A percentile compares a stretch with the other conserved stretches of the same genome.
Conservation (phyloP, 768 basidiomycete genomes). For the Ramaria sp. region DNA sequence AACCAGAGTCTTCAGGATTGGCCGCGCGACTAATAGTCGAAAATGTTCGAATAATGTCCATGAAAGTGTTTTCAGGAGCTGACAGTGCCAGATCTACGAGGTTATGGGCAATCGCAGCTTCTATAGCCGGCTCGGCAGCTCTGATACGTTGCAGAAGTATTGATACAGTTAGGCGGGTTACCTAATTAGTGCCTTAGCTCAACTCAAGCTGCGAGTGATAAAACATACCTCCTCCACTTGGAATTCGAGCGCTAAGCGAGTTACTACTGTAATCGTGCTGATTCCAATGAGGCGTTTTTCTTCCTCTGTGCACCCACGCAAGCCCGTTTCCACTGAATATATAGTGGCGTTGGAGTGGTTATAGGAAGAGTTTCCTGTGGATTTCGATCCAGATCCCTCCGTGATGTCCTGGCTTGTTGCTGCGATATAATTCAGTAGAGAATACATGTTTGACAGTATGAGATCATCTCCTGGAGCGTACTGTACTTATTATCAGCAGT, state of each 20-base stretch:
- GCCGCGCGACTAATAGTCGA: constrained; percentile 75
- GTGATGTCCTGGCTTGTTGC: constrained; percentile 50
- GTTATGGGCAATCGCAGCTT: constrained; percentile 86
- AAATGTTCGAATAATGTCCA: constrained; percentile 77
- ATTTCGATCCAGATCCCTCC: constrained; percentile 48
- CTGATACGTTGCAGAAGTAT: constrained; percentile 86
- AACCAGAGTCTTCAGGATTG: constrained; percentile 81
- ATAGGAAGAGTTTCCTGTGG: constrained; percentile 24
- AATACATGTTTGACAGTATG: constrained; percentile 93
- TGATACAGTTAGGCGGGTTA: constrained; percentile 78
- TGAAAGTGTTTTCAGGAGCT: constrained; percentile 65
- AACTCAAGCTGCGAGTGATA: background rate
- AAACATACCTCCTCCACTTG: constrained; percentile 61
- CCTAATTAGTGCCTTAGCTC: constrained; percentile 27
- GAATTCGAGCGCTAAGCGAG: constrained; percentile 80
- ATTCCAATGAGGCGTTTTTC: constrained; percentile 78
- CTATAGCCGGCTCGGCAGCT: constrained; percentile 75
- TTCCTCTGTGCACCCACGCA: constrained; percentile 67
- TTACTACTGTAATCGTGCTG: constrained; percentile 86
- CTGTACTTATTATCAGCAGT: background rate
- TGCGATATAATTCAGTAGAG: constrained; percentile 84
- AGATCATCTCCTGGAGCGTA: constrained; percentile 74
- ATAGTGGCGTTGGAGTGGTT: constrained; percentile 30
- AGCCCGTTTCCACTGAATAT: constrained; percentile 50
- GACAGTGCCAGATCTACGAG: constrained; percentile 80